Evolutionary conservation across 192 early-diverging fungal species (phyloP).

Genomic region (Chytriomyces sp.): DNA sequence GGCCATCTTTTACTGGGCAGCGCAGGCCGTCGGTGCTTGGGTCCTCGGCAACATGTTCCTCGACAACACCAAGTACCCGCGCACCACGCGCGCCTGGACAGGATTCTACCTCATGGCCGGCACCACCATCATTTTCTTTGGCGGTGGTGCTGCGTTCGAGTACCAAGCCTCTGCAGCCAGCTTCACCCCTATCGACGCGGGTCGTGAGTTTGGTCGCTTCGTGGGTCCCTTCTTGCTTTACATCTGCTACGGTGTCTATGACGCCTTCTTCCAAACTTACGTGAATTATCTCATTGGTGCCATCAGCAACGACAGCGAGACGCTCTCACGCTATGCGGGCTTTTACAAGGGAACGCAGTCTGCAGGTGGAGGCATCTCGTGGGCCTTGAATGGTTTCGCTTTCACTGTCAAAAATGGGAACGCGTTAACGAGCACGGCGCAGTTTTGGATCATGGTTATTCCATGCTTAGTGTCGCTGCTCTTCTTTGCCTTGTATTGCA

Average conservation of each 20-base stretch:
- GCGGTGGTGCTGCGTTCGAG: neutral
- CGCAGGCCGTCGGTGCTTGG: neutral
- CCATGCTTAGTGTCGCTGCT: neutral
- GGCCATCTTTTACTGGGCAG: conserved; percentile 2
- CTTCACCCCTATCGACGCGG: neutral
- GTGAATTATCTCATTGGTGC: no score
- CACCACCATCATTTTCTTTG: neutral
- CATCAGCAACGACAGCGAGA: conserved; percentile 74
- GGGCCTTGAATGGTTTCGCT: neutral
- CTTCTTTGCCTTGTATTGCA: neutral
- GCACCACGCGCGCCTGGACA: neutral
- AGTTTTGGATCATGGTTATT: neutral
- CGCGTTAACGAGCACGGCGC: no score
- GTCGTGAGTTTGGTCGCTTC: no score
- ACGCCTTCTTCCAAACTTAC: conserved; percentile 80
- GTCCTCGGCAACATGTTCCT: conserved; percentile 9
- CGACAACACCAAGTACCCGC: neutral
- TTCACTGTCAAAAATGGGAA: neutral
- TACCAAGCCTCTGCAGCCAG: neutral
- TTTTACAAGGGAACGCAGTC: conserved; percentile 89
- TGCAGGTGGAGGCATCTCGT: no score
- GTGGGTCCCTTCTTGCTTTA: conserved; percentile 68
- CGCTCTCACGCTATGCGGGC: conserved; percentile 48
- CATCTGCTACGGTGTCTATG: conserved; percentile 71
- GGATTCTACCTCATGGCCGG: neutral